Evolutionary conservation across 23 red algal genomes (phyloP).

Genomic region (Rhodosorus marinus): DNA sequence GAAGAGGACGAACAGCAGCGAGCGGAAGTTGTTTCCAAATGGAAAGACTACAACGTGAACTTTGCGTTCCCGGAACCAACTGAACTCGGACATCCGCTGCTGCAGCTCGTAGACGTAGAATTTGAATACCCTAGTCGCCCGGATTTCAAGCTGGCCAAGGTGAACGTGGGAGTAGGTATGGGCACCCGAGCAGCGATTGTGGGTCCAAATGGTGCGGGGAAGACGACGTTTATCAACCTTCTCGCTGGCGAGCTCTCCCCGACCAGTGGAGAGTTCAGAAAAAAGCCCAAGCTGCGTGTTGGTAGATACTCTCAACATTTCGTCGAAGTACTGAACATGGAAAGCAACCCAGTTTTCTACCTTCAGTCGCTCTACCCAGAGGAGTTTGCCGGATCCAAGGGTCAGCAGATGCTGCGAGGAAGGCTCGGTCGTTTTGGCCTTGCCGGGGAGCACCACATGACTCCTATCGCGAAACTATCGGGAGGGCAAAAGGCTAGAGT

Average conservation of each 20-base stretch:
- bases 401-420: slow-evolving; percentile 7
- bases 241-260: background rate
- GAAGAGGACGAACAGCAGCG: background rate
- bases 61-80: slow-evolving; percentile 70
- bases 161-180: slow-evolving; percentile 73
- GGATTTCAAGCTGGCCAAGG: slow-evolving; percentile 39
- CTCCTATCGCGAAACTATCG: slow-evolving; percentile 14
- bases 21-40: too few species aligned
- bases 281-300: slow-evolving; percentile 52
- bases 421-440: slow-evolving; percentile 18
- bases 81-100: slow-evolving; percentile 46
- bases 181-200: slow-evolving; percentile 72
- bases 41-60: background rate
- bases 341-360: slow-evolving; percentile 47
- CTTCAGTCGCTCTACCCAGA: slow-evolving; percentile 34
- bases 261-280: slow-evolving; percentile 13
- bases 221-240: slow-evolving; percentile 3
- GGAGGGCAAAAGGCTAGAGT: slow-evolving; percentile 32
- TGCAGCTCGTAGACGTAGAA: slow-evolving; percentile 67
- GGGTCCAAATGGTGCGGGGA: slow-evolving; percentile 2
- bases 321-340: slow-evolving; percentile 51
- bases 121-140: slow-evolving; percentile 61
- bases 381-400: slow-evolving; percentile 1
- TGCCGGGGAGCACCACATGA: slow-evolving; percentile 1
- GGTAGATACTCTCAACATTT: slow-evolving; percentile 83